Evolutionary conservation across 83 land plant species (phyloP).

Genomic region (Isoetes engelmannii): DNA sequence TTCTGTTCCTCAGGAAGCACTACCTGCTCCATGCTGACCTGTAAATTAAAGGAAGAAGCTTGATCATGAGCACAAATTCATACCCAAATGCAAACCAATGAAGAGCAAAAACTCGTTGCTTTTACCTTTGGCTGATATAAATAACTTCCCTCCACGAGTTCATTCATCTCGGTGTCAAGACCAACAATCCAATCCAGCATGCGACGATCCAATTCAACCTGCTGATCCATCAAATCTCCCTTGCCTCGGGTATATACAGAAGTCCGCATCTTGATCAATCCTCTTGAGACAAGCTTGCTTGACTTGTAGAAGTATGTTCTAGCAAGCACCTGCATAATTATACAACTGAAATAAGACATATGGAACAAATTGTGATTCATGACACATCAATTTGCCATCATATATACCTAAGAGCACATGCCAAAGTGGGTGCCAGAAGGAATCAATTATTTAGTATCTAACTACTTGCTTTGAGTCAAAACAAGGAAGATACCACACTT

Average conservation of each 20-base stretch:
- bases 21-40: constrained; percentile 32
- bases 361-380: too few species aligned
- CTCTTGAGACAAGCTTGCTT: constrained; percentile 27
- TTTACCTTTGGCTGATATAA: constrained; percentile 34
- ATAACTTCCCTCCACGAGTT: constrained; percentile 33
- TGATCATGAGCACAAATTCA: neutral
- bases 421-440: too few species aligned
- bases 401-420: too few species aligned
- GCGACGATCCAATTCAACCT: constrained; percentile 32
- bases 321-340: constrained; percentile 20
- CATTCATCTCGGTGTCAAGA: constrained; percentile 34
- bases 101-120: neutral
- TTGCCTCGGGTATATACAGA: constrained; percentile 13
- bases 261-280: constrained; percentile 22
- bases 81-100: neutral
- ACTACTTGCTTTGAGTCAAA: too few species aligned
- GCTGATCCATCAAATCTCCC: constrained; percentile 34
- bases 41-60: neutral
- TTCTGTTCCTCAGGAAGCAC: constrained; percentile 36
- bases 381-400: too few species aligned
- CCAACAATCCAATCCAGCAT: constrained; percentile 37
- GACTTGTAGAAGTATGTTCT: constrained; percentile 35
- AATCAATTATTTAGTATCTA: too few species aligned
- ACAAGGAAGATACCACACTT: too few species aligned
- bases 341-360: neutral